These are phyloP conservation scores for Dictyostelium citrinum DNA, from an alignment of 78 protist species.

Conservation along the genomic window DNA sequence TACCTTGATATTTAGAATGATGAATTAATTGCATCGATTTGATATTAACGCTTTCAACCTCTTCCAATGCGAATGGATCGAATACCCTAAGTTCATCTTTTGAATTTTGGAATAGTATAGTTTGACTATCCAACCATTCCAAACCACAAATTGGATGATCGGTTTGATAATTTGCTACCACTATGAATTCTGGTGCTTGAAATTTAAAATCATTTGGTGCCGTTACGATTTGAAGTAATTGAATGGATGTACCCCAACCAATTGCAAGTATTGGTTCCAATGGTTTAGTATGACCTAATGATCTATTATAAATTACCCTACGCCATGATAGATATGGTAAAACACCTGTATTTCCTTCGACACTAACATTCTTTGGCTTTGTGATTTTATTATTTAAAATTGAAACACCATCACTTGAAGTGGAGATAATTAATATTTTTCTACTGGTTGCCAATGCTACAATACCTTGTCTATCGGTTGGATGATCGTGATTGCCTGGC, in stretches of 20 bases:
- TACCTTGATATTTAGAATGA: constrained; percentile 26
- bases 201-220: constrained; percentile 45
- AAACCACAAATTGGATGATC: constrained; percentile 52
- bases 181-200: constrained; percentile 42
- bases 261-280: constrained; percentile 65
- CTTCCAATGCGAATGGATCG: constrained; percentile 76
- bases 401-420: constrained; percentile 36
- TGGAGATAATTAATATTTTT: constrained; percentile 51
- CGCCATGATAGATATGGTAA: constrained; percentile 72
- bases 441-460: constrained; percentile 56
- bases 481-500: constrained; percentile 66
- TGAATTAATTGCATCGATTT: constrained; percentile 67
- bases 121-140: constrained; percentile 69
- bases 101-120: constrained; percentile 16
- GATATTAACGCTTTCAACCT: constrained; percentile 48
- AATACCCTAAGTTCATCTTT: constrained; percentile 48
- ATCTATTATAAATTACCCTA: neutral
- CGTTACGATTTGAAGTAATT: constrained; percentile 45
- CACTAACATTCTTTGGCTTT: neutral
- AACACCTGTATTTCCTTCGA: neutral
- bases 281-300: constrained; percentile 60
- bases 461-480: constrained; percentile 38
- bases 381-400: constrained; percentile 59
- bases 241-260: constrained; percentile 70
- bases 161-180: constrained; percentile 65